These are phyloP conservation scores for Oryza glaberrima DNA, from an alignment of 176 grass and related monocot species.

Conservation along the genomic window DNA sequence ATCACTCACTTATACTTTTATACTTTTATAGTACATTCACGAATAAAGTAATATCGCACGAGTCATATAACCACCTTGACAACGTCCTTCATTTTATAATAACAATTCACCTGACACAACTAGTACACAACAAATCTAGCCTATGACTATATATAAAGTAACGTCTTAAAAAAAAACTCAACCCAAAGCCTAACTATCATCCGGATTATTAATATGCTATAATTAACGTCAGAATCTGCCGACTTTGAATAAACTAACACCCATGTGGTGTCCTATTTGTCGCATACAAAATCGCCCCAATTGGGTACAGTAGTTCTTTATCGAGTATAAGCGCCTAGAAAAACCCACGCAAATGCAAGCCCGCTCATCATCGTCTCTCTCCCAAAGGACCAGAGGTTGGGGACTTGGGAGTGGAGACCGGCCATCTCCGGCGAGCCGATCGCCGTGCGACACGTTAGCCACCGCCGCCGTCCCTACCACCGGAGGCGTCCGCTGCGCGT, in stretches of 20 bases:
- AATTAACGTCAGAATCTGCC: not conserved
- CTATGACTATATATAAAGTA: not conserved
- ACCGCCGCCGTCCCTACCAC: not conserved
- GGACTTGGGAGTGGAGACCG: not conserved
- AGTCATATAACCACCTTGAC: not conserved
- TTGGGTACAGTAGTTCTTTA: not conserved
- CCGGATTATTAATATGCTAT: not conserved
- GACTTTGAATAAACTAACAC: not conserved
- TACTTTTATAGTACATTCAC: not conserved
- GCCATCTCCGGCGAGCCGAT: not conserved
- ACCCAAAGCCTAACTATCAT: not conserved
- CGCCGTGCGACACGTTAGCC: slow-evolving; percentile 19
- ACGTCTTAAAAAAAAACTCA: not conserved
- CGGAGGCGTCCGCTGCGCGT: not conserved
- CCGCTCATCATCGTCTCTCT: not conserved
- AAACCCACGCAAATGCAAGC: not conserved
- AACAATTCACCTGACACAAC: not conserved
- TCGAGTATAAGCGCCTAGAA: not conserved
- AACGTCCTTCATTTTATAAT: too few relatives aligned
- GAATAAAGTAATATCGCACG: not conserved
- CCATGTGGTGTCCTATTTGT: not conserved
- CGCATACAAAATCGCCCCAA: not conserved
- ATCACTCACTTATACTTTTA: not conserved
- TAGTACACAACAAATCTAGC: not conserved
- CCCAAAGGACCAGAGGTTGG: not conserved